Conservation (phyloP, 352 stramenopile species). For the Stephanocyclus meneghinianus region DNA sequence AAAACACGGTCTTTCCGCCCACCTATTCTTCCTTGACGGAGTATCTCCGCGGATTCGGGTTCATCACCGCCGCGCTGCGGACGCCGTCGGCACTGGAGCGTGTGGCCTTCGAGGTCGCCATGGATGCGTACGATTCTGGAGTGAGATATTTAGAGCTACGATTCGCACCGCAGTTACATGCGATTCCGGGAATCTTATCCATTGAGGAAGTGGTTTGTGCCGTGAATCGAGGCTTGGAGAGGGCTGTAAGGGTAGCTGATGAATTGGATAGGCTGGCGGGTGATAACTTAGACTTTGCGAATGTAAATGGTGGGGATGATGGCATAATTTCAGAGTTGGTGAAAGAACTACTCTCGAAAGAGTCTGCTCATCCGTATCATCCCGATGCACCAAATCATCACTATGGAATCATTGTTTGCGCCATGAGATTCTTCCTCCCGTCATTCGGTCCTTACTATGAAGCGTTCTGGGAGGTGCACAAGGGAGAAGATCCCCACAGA, state of each 20-base stretch:
- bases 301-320: background rate
- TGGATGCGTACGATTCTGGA: slow-evolving; percentile 84
- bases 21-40: slow-evolving; percentile 86
- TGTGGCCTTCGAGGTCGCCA: slow-evolving; percentile 86
- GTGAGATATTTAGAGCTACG: slow-evolving; percentile 88
- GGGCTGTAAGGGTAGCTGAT: slow-evolving; percentile 67
- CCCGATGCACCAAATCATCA: slow-evolving; percentile 78
- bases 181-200: slow-evolving; percentile 64
- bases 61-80: slow-evolving; percentile 83
- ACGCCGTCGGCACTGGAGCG: slow-evolving; percentile 82
- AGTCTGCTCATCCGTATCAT: slow-evolving; percentile 67
- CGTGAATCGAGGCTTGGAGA: slow-evolving; percentile 34
- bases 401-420: slow-evolving; percentile 88
- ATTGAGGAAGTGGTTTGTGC: slow-evolving; percentile 35
- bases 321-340: background rate
- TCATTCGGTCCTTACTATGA: slow-evolving; percentile 86
- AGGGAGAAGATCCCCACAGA: slow-evolving; percentile 81
- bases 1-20: slow-evolving; percentile 85
- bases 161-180: slow-evolving; percentile 86
- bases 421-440: slow-evolving; percentile 88
- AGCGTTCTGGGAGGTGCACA: slow-evolving; percentile 86
- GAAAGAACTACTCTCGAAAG: slow-evolving; percentile 46
- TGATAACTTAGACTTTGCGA: background rate
- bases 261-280: slow-evolving; percentile 78
- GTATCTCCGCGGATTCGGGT: slow-evolving; percentile 87